These are phyloP conservation scores for Neofusicoccum sp. DNA, from an alignment of 2,329 filamentous ascomycete species.

Conservation along the genomic window DNA sequence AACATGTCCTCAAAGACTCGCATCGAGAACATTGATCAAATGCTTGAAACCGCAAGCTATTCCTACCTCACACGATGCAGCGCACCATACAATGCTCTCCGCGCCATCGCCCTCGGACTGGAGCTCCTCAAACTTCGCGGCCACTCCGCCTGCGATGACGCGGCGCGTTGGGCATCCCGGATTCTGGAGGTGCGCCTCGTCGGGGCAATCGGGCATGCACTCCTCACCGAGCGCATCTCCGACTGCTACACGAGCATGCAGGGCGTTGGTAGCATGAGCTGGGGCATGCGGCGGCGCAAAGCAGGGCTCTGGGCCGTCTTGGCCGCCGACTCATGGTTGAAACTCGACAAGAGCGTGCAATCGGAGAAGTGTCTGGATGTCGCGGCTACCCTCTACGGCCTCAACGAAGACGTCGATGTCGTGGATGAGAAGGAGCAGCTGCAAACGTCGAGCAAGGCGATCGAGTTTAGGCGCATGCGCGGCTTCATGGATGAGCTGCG, in stretches of 20 bases:
- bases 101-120: constrained; percentile 71
- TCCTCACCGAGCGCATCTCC: constrained; percentile 82
- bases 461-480: constrained; percentile 55
- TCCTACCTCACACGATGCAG: constrained; percentile 86
- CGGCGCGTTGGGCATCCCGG: constrained; percentile 78
- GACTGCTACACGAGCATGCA: constrained; percentile 76
- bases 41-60: constrained; percentile 87
- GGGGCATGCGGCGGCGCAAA: constrained; percentile 75
- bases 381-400: constrained; percentile 56
- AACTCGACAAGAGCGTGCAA: constrained; percentile 71
- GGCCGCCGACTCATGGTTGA: constrained; percentile 79
- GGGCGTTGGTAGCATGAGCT: constrained; percentile 63
- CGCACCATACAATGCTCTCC: constrained; percentile 74
- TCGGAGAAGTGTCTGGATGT: constrained; percentile 75
- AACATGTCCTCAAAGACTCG: constrained; percentile 69
- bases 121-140: constrained; percentile 82
- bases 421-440: background rate
- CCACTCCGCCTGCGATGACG: constrained; percentile 78
- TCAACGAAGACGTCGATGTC: background rate
- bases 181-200: constrained; percentile 73
- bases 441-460: constrained; percentile 6
- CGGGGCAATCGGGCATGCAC: constrained; percentile 72
- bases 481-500: constrained; percentile 66
- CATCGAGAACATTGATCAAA: constrained; percentile 76
- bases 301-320: constrained; percentile 86